Percentiles rank a stretch among this genome's conserved stretches.
Conservation (phyloP, 805 yeast species). For the Yarrowia divulgata region DNA sequence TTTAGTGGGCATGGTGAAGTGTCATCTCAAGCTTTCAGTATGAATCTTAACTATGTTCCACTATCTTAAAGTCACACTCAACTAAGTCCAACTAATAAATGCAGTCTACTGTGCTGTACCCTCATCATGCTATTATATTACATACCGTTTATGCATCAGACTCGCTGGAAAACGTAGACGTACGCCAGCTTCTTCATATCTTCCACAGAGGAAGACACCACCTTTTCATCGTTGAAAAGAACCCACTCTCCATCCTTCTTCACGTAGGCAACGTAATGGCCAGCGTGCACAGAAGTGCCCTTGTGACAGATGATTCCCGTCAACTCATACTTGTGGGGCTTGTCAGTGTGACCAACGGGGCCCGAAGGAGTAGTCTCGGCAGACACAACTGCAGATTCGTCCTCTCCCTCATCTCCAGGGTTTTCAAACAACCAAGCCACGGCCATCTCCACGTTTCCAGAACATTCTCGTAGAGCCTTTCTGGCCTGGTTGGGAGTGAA, state of each 20-base stretch:
- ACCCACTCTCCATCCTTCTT: slow-evolving; percentile 67
- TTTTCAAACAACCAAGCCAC: slow-evolving; percentile 90
- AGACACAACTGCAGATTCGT: slow-evolving; percentile 41
- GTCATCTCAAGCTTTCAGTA: too few relatives aligned
- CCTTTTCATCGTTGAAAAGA: slow-evolving; percentile 88
- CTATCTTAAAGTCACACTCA: too few relatives aligned
- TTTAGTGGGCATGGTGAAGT: too few relatives aligned
- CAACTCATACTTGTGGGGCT: slow-evolving; percentile 54
- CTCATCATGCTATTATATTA: slow-evolving; percentile 27
- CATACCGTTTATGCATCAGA: slow-evolving; percentile 11
- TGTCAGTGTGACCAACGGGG: slow-evolving; percentile 46
- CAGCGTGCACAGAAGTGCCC: slow-evolving; percentile 88
- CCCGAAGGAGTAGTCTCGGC: slow-evolving; percentile 42
- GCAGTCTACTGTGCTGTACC: too few relatives aligned
- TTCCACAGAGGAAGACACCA: slow-evolving; percentile 60
- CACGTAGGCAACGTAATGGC: slow-evolving; percentile 86
- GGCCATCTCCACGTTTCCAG: slow-evolving; percentile 72
- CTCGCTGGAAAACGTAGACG: slow-evolving; percentile 54
- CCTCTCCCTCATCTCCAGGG: slow-evolving; percentile 67
- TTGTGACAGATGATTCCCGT: slow-evolving; percentile 83
- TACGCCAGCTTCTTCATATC: slow-evolving; percentile 60
- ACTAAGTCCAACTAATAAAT: too few relatives aligned
- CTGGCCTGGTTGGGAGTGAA: slow-evolving; percentile 68
- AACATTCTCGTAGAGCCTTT: slow-evolving; percentile 70
- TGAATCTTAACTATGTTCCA: too few relatives aligned